phyloP scores from a whole-genome alignment of 345 rosid genomes.

The Camelina laxa region DNA sequence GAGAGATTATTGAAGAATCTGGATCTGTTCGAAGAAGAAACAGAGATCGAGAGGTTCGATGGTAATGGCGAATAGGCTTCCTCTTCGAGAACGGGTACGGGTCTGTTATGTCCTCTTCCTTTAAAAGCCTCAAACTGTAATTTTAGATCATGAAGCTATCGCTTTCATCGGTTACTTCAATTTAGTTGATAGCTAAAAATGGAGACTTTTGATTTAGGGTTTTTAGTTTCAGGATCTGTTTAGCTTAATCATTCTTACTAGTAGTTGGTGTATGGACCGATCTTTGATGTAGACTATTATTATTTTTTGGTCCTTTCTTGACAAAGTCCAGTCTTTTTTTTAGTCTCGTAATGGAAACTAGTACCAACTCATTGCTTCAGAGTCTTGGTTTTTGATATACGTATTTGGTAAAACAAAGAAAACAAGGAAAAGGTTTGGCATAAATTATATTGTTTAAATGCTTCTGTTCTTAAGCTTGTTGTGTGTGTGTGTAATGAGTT shows the following conservation, averaged over 20 bases:
- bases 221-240: slow-evolving; percentile 25
- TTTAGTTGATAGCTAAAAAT: not conserved
- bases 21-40: slow-evolving; percentile 8
- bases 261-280: slow-evolving; percentile 28
- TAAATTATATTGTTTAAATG: not conserved
- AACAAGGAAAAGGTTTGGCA: not conserved
- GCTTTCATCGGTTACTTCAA: not conserved
- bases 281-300: slow-evolving; percentile 35
- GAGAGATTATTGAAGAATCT: not conserved
- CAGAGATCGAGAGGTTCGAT: slow-evolving; percentile 22
- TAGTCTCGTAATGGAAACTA: slow-evolving; percentile 12
- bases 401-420: slow-evolving; percentile 2
- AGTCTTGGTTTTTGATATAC: not conserved
- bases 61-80: slow-evolving; percentile 51
- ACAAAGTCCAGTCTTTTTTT: slow-evolving; percentile 5
- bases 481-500: not conserved
- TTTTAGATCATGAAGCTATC: slow-evolving; percentile 11
- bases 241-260: not conserved
- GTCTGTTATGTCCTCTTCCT: slow-evolving; percentile 44
- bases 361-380: slow-evolving; percentile 19
- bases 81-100: slow-evolving; percentile 63
- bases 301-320: not conserved
- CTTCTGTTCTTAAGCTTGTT: slow-evolving; percentile 2
- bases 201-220: slow-evolving; percentile 20
- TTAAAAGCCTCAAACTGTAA: slow-evolving; percentile 7